A percentile compares a stretch with the other conserved stretches of the same genome.
Evolutionary conservation across 2,329 filamentous ascomycete species (phyloP).

Genomic region (Rutstroemia sp.): DNA sequence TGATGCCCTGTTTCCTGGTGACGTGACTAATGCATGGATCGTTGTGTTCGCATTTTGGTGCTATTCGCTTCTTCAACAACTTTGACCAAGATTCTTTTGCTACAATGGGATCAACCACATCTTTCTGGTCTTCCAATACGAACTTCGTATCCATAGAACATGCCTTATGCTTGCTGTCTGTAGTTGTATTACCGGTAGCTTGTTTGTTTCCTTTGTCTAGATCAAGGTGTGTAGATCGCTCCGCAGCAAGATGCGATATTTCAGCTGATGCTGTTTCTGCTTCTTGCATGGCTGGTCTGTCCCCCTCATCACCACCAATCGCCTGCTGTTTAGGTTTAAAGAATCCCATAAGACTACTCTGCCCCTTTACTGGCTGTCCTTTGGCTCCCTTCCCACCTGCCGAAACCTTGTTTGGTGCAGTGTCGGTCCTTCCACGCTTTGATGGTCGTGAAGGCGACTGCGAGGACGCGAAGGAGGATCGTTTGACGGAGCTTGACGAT

Average conservation of each 20-base stretch:
- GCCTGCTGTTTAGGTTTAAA: slow-evolving; percentile 55
- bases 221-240: neutral
- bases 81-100: slow-evolving; percentile 81
- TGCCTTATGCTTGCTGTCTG: no score
- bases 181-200: no score
- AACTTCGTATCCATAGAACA: neutral
- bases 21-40: slow-evolving; percentile 78
- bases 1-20: slow-evolving; percentile 85
- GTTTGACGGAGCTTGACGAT: slow-evolving; percentile 11
- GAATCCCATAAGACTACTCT: slow-evolving; percentile 59
- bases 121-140: slow-evolving; percentile 16
- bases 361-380: slow-evolving; percentile 40
- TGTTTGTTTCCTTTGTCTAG: neutral
- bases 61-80: slow-evolving; percentile 65
- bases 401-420: slow-evolving; percentile 14
- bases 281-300: neutral
- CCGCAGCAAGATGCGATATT: no score
- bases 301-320: no score
- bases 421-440: slow-evolving; percentile 45
- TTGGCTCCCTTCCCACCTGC: slow-evolving; percentile 26
- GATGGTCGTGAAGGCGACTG: slow-evolving; percentile 20
- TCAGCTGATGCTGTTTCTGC: neutral
- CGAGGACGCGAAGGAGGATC: slow-evolving; percentile 8
- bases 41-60: slow-evolving; percentile 78
- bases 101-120: slow-evolving; percentile 59